phyloP scores from a whole-genome alignment of 768 basidiomycete genomes.

The Paxillus rubicundulus region DNA sequence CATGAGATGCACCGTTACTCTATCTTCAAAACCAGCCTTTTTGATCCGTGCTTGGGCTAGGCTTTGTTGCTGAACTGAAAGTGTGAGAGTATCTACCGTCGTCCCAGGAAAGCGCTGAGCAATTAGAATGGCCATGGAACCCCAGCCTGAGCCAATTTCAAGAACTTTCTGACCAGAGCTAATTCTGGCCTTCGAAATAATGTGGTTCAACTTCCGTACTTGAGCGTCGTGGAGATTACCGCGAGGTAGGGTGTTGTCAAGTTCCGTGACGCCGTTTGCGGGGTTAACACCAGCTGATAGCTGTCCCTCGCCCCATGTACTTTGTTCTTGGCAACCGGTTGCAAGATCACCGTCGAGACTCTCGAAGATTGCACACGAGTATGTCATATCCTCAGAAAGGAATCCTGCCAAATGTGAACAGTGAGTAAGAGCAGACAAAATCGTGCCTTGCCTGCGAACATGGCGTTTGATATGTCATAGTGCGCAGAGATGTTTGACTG shows the following conservation, averaged over 20 bases:
- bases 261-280: neutral
- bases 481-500: constrained; percentile 71
- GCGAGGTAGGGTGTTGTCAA: neutral
- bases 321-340: neutral
- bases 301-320: neutral
- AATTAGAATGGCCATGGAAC: constrained; percentile 64
- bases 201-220: constrained; percentile 59
- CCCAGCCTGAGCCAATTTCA: constrained; percentile 82
- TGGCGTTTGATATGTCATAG: constrained; percentile 76
- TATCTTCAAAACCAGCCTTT: constrained; percentile 46
- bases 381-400: constrained; percentile 71
- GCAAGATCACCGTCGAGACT: constrained; percentile 57
- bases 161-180: constrained; percentile 54
- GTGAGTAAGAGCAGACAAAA: neutral
- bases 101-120: constrained; percentile 53
- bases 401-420: constrained; percentile 38
- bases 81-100: constrained; percentile 68
- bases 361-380: constrained; percentile 70
- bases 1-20: constrained; percentile 69
- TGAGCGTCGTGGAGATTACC: constrained; percentile 49
- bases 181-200: constrained; percentile 64
- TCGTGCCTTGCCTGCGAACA: constrained; percentile 53
- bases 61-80: constrained; percentile 62
- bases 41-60: constrained; percentile 56
- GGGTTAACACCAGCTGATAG: neutral